Evolutionary conservation across 768 basidiomycete genomes (phyloP).

Genomic region (Dacryopinax spathularia): DNA sequence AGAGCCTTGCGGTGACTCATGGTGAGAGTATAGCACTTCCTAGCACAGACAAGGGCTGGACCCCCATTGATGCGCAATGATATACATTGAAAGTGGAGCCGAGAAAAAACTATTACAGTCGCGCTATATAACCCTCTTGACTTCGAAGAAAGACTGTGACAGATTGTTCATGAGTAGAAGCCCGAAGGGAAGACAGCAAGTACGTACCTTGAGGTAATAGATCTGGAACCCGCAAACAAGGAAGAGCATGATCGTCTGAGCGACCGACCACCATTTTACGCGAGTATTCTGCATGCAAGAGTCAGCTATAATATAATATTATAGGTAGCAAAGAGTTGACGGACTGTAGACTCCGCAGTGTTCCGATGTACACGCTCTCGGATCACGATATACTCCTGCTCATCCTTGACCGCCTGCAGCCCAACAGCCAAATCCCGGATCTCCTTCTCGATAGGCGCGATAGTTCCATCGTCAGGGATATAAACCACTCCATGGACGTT

Average conservation of each 20-base stretch:
- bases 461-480: conserved; percentile 75
- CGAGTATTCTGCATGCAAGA: conserved; percentile 45
- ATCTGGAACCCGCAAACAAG: conserved; percentile 92
- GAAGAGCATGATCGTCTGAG: conserved; percentile 77
- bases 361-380: conserved; percentile 86
- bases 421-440: conserved; percentile 72
- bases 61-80: no score
- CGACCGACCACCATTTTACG: conserved; percentile 98
- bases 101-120: neutral
- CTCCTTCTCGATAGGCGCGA: conserved; percentile 93
- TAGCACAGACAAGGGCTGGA: neutral
- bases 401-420: conserved; percentile 83
- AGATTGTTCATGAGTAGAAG: no score
- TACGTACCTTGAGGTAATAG: conserved; percentile 77
- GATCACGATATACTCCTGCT: conserved; percentile 96
- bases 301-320: conserved; percentile 13
- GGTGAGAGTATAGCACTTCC: no score
- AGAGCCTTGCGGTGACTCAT: no score
- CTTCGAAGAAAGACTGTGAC: conserved; percentile 89
- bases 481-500: conserved; percentile 97
- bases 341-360: conserved; percentile 67
- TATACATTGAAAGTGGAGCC: neutral
- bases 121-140: conserved; percentile 66
- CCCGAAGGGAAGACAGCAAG: neutral
- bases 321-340: neutral